Base-by-base conservation (phyloP, 1,284 basidiomycete genomes). In the Malassezia yamatoensis region DNA sequence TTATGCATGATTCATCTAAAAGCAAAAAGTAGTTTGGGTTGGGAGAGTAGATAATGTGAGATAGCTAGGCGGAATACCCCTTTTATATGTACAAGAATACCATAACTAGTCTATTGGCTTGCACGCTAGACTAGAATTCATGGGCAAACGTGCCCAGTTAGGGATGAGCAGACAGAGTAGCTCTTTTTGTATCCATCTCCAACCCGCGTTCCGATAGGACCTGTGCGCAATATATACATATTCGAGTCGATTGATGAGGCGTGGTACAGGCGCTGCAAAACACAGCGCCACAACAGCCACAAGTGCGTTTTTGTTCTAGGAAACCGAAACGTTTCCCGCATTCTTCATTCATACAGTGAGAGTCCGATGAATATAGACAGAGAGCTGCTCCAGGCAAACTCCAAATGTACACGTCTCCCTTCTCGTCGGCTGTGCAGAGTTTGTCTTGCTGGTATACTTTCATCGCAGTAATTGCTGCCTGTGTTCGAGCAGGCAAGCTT, bases 351-450 rank as follows among this genome's bases (percentile, higher is more conserved):
- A 45, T 32, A 39, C 54, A 56, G 33, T 6, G 33, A 7, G 21
- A 11, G 10, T 37, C 24, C 3, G 24, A 29, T 29, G 24, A 29
- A 29, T 4, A 29, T 29, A 29, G 3, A 29, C 24, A 29, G 7
- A 46, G n/a, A 20, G 54, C 41, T 10, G 49, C 24, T 12, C 70
- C 71, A 15, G 60, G 64, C 41, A 75, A 48, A 8, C 62, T 56
- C 72, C 71, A 73, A 29, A 55, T 51, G 41, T 67, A 73, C 24
- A 75, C 51, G 13, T 62, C 51, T 7, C 72, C 72, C 5, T 48
- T 21, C 18, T 61, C 64, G 51, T 73, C 68, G 34, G 71, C 72
- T 5, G 63, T 65, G 44, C 68, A 54, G 18, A 73, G 15, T 57
- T 56, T 59, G 38, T 51, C 48, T 20, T 38, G 45, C 21, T 60